These are phyloP conservation scores for Luzula sylvatica DNA, from an alignment of 176 grass and related monocot genomes.

Conservation along the genomic window DNA sequence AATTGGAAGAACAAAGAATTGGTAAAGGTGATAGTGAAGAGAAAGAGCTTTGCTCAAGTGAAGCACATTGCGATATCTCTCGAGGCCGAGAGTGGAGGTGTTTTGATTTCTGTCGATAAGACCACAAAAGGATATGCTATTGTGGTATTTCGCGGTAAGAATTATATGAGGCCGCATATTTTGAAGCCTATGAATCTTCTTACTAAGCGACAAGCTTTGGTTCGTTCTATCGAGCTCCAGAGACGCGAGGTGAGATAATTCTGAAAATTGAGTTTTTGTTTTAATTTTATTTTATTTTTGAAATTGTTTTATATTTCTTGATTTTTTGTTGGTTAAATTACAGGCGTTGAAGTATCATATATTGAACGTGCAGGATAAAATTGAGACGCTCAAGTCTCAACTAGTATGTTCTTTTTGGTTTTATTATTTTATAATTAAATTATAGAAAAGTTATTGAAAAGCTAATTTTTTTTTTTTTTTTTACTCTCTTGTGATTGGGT, in stretches of 20 bases:
- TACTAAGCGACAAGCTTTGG: conserved; percentile 63
- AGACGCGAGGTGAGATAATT: conserved; percentile 62
- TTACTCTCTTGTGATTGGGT: too few relatives aligned
- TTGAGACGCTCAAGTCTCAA: conserved; percentile 63
- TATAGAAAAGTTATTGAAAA: too few relatives aligned
- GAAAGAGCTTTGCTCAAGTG: conserved; percentile 79
- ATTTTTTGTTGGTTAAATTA: conserved; percentile 5
- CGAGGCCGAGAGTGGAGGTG: conserved; percentile 85
- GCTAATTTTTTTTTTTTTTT: too few relatives aligned
- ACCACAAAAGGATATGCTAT: conserved; percentile 88
- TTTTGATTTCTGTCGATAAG: conserved; percentile 89
- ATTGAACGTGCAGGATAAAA: conserved; percentile 41
- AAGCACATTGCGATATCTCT: conserved; percentile 89
- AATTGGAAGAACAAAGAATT: conserved; percentile 90
- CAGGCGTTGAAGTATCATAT: conserved; percentile 87
- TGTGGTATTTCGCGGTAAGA: conserved; percentile 80
- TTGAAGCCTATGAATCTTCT: conserved; percentile 67
- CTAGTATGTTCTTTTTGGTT: conserved; percentile 36
- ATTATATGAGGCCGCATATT: conserved; percentile 62
- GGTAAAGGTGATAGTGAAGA: conserved; percentile 72
- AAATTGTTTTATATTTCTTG: not conserved
- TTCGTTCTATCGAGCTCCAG: conserved; percentile 86
- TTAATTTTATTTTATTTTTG: not conserved
- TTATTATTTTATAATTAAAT: not conserved
- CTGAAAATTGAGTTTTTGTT: not conserved